A percentile compares a stretch with the other conserved stretches of the same genome.
phyloP scores from a whole-genome alignment of 2,329 filamentous ascomycete genomes.

The Diaporthe amygdali region DNA sequence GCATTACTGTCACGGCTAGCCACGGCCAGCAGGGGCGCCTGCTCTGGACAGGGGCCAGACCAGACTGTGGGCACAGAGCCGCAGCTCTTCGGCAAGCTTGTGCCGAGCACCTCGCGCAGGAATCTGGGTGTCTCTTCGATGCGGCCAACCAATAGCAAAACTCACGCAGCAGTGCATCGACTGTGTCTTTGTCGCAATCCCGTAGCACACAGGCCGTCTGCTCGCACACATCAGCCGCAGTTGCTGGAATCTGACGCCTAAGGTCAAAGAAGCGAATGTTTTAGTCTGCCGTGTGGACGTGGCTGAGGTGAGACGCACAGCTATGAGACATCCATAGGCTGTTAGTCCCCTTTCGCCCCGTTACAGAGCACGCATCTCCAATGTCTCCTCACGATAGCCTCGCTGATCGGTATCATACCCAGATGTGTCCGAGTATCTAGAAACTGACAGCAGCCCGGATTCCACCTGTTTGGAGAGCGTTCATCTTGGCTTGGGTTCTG shows the following conservation, averaged over 20 bases:
- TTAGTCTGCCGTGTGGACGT: background rate
- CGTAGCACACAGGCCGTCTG: background rate
- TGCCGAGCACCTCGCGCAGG: background rate
- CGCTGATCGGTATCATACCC: background rate
- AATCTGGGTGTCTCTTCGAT: background rate
- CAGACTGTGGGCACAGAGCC: background rate
- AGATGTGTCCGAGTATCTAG: too few species aligned
- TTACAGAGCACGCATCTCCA: background rate
- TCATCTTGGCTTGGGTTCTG: background rate
- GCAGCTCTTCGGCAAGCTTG: background rate
- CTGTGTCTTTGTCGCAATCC: background rate
- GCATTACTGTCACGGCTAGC: background rate
- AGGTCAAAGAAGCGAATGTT: background rate
- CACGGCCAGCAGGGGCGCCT: background rate
- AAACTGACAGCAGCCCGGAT: background rate
- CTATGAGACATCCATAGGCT: background rate
- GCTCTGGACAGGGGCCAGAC: background rate
- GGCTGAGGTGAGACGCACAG: background rate
- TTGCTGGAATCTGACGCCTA: background rate
- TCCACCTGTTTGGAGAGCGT: background rate
- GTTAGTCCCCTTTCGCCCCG: background rate
- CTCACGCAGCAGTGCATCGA: too few species aligned
- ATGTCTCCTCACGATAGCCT: background rate
- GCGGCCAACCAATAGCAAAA: background rate
- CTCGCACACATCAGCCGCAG: background rate